Evolutionary conservation across 805 yeast species (phyloP), one percentile per base, ranked within the genome.

Genomic region (Yamadazyma philogaea): DNA sequence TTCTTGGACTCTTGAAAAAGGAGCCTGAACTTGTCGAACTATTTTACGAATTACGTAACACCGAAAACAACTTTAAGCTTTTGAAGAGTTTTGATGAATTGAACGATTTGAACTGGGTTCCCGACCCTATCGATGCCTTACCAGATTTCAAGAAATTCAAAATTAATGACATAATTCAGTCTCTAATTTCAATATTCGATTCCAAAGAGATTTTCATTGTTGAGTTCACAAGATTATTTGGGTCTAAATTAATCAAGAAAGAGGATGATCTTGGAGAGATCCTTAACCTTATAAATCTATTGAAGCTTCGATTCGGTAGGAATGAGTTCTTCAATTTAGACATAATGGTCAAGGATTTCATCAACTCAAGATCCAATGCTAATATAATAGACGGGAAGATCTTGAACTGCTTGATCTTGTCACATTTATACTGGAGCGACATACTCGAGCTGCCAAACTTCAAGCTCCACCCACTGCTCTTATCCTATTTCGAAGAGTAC

Each of bases 111-210:
- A 66, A 75, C 36, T 87, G 96, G 96, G 59, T 60, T 7, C 96
- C 96, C 0, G 95, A 87, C 51, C 96, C 96, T 0, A 74, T 86
- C 12, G 96, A 88, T 63, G 95, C 96, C 0, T 74, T 89, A n/a
- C 87, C 90, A 0, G 95, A 87, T 59, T 88, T 85, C 64, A 74
- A 77, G 34, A 77, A 78, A 46, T 74, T 72, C 8, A 71, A 74
- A 34, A 79, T 75, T 17, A 75, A 78, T 32, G 95, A 87, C 54
- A 75, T 82, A 4, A 79, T 88, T 17, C 88, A 81, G 48, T 77
- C 87, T 0, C 66, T 88, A 24, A 71, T 85, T 2, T 79, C 90
- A 1, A 77, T 88, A 0, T 84, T 80, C 61, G 91, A 86, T 37
- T 74, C 81, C 48, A 82, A 82, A 49, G 82, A 77, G 12, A 66